phyloP scores from a whole-genome alignment of 2,329 filamentous ascomycete species.

The Fusarium pseudocircinatum region DNA sequence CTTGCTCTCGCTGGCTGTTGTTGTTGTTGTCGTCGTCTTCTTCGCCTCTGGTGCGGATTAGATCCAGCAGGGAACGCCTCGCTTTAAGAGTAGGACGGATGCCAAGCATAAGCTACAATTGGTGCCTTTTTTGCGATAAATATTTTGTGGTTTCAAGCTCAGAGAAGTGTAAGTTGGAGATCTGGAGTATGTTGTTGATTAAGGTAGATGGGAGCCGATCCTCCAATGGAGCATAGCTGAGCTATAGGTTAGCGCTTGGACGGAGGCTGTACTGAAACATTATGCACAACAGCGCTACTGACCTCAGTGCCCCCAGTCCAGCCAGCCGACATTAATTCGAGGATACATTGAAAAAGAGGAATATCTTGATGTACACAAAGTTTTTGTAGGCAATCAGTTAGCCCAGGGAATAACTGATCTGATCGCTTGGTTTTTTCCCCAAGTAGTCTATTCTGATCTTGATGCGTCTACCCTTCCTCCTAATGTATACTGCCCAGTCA shows the following conservation, averaged over 20 bases:
- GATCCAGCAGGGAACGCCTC: constrained; percentile 63
- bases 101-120: constrained; percentile 57
- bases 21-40: constrained; percentile 35
- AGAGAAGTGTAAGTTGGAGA: constrained; percentile 1
- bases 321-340: not conserved
- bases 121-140: constrained; percentile 26
- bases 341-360: not conserved
- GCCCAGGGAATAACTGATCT: not conserved
- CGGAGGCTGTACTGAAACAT: constrained; percentile 3
- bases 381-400: not conserved
- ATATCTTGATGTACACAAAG: not conserved
- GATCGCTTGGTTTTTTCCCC: not conserved
- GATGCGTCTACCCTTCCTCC: not conserved
- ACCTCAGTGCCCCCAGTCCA: not conserved
- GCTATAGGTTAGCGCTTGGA: constrained; percentile 16
- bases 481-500: not conserved
- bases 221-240: constrained; percentile 8
- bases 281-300: not conserved
- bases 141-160: constrained; percentile 14
- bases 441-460: not conserved
- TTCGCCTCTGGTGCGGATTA: constrained; percentile 53
- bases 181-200: constrained; percentile 13
- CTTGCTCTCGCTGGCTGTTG: constrained; percentile 20
- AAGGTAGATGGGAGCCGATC: constrained; percentile 16
- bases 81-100: constrained; percentile 60